These are phyloP conservation scores for Phallus indusiatus DNA, from an alignment of 768 basidiomycete genomes.

Conservation along the genomic window DNA sequence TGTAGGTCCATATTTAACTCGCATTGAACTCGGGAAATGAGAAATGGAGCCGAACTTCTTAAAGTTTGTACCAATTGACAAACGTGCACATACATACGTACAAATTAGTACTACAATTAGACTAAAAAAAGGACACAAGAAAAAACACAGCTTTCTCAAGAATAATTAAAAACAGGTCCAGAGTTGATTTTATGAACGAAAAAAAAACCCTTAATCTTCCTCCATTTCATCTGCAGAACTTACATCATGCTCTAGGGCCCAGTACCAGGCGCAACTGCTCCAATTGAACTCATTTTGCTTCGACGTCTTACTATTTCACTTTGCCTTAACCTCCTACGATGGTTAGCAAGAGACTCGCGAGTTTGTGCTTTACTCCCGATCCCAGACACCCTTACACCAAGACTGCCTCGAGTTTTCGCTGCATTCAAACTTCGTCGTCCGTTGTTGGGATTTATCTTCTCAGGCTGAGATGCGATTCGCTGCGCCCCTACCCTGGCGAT, in stretches of 20 bases:
- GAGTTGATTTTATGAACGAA: background rate
- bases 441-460: background rate
- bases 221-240: background rate
- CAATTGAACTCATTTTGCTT: conserved; percentile 23
- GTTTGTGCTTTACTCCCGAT: background rate
- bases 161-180: no score
- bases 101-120: background rate
- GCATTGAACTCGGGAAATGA: background rate
- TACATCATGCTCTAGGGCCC: background rate
- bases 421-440: conserved; percentile 4
- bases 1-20: background rate
- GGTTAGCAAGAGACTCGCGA: conserved; percentile 32
- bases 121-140: no score
- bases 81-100: background rate
- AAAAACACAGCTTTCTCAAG: background rate
- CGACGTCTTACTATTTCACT: conserved; percentile 61
- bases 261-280: background rate
- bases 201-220: background rate
- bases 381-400: background rate
- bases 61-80: background rate
- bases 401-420: conserved; percentile 2
- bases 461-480: conserved; percentile 34
- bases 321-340: conserved; percentile 66
- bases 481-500: conserved; percentile 70
- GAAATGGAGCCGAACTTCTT: background rate